Percentiles rank a stretch among this genome's conserved stretches.
These are phyloP conservation scores for Cymbidium sinense DNA, from an alignment of 106 monocot genomes.

Conservation along the genomic window DNA sequence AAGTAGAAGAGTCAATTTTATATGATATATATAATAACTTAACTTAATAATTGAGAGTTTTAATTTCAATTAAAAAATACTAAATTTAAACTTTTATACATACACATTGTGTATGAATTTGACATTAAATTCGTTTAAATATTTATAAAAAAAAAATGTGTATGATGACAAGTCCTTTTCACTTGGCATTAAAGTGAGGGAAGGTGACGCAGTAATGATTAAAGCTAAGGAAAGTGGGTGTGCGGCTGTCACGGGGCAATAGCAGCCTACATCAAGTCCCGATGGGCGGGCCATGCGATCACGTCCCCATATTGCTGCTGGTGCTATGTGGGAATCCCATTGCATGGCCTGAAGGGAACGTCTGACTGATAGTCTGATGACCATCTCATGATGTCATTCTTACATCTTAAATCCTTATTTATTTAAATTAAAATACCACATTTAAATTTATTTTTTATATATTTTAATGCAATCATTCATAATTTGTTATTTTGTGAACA, in stretches of 20 bases:
- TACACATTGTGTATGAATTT: no score
- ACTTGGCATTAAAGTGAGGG: background rate
- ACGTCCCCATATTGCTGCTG: background rate
- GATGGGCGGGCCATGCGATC: background rate
- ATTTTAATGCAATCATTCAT: no score
- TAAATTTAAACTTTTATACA: no score
- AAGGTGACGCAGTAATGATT: background rate
- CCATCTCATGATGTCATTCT: background rate
- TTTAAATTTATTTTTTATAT: no score
- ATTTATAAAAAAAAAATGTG: no score
- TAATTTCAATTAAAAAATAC: no score
- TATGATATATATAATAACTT: no score
- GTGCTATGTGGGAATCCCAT: background rate
- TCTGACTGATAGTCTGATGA: background rate
- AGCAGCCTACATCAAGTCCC: conserved; percentile 2
- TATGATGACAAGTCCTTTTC: background rate
- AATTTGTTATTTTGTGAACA: no score
- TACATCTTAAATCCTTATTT: background rate
- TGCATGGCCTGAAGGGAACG: background rate
- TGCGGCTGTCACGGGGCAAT: background rate
- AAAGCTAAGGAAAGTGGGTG: background rate
- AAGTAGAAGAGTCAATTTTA: background rate
- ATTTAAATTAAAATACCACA: no score
- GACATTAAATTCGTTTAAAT: no score
- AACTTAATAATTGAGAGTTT: no score